phyloP scores from a whole-genome alignment of 129 eudicot species.

The Helianthus tuberosus region DNA sequence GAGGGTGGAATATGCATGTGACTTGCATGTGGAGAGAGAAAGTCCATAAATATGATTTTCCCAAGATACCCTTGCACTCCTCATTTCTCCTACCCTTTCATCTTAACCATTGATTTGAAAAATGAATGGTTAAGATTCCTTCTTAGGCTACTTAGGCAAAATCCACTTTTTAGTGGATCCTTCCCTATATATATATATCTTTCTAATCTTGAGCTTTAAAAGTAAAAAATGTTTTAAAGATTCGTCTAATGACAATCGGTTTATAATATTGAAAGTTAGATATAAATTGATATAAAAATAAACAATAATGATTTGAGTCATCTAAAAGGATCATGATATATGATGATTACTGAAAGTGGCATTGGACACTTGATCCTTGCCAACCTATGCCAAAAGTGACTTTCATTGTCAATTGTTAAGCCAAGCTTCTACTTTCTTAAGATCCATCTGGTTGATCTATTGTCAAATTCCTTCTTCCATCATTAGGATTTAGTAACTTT shows the following conservation, averaged over 20 bases:
- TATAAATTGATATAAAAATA: not conserved
- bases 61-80: too few species aligned
- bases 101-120: too few species aligned
- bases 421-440: conserved; percentile 13
- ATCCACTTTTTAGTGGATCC: too few species aligned
- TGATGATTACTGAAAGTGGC: conserved; percentile 27
- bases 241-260: not conserved
- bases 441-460: not conserved
- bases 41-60: too few species aligned
- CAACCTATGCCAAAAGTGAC: conserved; percentile 26
- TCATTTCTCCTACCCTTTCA: too few species aligned
- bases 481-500: not conserved
- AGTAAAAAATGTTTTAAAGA: too few species aligned
- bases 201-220: not conserved
- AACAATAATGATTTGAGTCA: conserved; percentile 1
- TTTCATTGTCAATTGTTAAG: conserved; percentile 12
- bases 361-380: conserved; percentile 9
- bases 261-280: not conserved
- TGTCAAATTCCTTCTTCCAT: not conserved
- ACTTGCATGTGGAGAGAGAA: too few species aligned
- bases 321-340: conserved; percentile 11
- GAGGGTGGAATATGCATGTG: too few species aligned
- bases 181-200: not conserved
- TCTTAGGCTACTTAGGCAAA: too few species aligned
- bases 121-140: too few species aligned